phyloP scores from a whole-genome alignment of 441 rosid species.

The California macrophylla region DNA sequence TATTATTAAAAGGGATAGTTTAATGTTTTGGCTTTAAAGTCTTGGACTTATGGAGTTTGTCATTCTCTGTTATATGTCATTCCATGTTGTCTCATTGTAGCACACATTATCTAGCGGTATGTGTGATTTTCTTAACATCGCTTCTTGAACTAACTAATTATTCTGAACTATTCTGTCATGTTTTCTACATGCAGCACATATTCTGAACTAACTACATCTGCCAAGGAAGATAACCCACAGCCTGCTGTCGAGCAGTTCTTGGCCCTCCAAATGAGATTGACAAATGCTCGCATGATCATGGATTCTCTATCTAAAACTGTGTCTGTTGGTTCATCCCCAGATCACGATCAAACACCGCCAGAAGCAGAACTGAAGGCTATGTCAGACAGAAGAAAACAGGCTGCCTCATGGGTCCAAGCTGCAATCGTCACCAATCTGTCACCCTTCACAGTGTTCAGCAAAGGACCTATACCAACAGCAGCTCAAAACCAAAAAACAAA shows the following conservation, averaged over 20 bases:
- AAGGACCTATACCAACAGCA: slow-evolving; percentile 26
- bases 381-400: slow-evolving; percentile 54
- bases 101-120: no score
- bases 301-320: slow-evolving; percentile 50
- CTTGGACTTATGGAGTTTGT: no score
- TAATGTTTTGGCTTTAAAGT: no score
- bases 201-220: slow-evolving; percentile 53
- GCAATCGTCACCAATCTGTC: slow-evolving; percentile 77
- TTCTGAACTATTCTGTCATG: background rate
- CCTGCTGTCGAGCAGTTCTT: slow-evolving; percentile 86
- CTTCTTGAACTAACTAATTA: no score
- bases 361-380: slow-evolving; percentile 64
- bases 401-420: slow-evolving; percentile 83
- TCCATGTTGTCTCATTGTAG: no score
- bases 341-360: slow-evolving; percentile 22
- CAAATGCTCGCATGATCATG: slow-evolving; percentile 37
- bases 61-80: no score
- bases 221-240: slow-evolving; percentile 82
- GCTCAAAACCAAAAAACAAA: slow-evolving; percentile 32
- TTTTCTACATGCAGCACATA: slow-evolving; percentile 43
- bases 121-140: no score
- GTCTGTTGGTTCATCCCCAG: slow-evolving; percentile 16
- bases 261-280: slow-evolving; percentile 56
- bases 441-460: slow-evolving; percentile 56
- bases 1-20: no score